Percentiles rank a stretch among this genome's conserved stretches.
phyloP scores from a whole-genome alignment of 139 green algal genomes.

The Picocystis salinarum region DNA sequence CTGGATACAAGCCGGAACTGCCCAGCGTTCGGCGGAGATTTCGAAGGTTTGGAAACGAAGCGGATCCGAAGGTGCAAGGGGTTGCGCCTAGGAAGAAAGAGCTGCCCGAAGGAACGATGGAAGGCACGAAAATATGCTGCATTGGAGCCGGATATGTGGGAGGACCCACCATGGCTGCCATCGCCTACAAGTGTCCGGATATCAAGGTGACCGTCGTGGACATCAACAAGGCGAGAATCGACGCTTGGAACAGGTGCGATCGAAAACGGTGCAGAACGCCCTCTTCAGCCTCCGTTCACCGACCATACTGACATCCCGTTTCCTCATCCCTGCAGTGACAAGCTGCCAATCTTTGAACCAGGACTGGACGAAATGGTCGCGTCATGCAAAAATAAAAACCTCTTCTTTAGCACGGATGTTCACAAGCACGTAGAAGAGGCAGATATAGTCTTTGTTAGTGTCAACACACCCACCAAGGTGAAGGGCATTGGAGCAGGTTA shows the following conservation, averaged over 20 bases:
- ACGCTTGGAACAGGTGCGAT: conserved; percentile 96
- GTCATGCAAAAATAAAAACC: conserved; percentile 55
- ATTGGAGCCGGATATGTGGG: conserved; percentile 3
- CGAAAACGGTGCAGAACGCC: too few species aligned
- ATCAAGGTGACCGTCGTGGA: conserved; percentile 76
- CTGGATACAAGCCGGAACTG: too few species aligned
- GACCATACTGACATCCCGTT: too few species aligned
- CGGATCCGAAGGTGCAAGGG: too few species aligned
- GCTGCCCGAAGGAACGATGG: neutral
- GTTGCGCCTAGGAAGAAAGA: too few species aligned
- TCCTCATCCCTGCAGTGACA: too few species aligned
- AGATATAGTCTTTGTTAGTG: conserved; percentile 93
- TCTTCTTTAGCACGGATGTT: conserved; percentile 93
- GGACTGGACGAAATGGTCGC: conserved; percentile 84
- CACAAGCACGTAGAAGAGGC: conserved; percentile 79
- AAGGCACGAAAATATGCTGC: neutral
- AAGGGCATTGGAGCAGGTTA: conserved; percentile 84
- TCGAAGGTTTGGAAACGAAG: too few species aligned
- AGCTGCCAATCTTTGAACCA: conserved; percentile 96
- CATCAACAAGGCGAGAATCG: conserved; percentile 65
- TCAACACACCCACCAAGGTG: conserved; percentile 1
- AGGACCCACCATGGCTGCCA: conserved; percentile 2
- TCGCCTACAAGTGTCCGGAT: conserved; percentile 2
- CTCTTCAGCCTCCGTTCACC: too few species aligned
- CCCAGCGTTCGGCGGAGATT: too few species aligned